Evolutionary conservation across 192 early-diverging fungal species (phyloP).

Genomic region (Umbelopsis sp.): DNA sequence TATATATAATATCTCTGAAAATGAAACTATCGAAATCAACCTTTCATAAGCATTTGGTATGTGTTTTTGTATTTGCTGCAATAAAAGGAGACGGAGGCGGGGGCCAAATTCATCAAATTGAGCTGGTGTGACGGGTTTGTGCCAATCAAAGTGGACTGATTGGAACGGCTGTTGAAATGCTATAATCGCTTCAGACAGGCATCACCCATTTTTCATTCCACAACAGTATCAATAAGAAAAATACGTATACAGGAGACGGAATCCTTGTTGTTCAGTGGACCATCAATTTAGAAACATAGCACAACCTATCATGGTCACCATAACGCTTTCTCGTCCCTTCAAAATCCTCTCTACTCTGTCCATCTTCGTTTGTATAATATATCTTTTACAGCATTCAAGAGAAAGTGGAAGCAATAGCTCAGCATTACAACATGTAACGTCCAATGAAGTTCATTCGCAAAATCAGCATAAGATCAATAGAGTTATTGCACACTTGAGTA

Average conservation of each 20-base stretch:
- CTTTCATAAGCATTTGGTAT: neutral
- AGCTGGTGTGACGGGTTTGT: neutral
- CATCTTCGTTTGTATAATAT: neutral
- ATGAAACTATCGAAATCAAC: no score
- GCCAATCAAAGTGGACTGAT: neutral
- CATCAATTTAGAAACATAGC: neutral
- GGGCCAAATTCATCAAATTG: neutral
- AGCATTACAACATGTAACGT: neutral
- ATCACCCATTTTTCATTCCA: neutral
- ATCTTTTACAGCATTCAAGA: neutral
- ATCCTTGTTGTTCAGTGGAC: neutral
- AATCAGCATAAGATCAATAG: constrained; percentile 2
- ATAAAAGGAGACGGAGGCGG: neutral
- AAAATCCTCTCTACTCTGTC: neutral
- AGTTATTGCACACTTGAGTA: constrained; percentile 28
- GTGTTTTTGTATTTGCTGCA: neutral
- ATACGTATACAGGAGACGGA: no score
- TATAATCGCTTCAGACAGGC: no score
- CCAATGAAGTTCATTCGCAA: neutral
- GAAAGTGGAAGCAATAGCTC: neutral
- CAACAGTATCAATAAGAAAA: no score
- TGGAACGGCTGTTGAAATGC: neutral
- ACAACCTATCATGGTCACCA: neutral
- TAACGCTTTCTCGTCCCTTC: constrained; percentile 4
- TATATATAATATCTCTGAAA: no score